Evolutionary conservation across 176 grass and related monocot species (phyloP), one percentile per base, ranked within the genome.

Genomic region (Oryza rufipogon): DNA sequence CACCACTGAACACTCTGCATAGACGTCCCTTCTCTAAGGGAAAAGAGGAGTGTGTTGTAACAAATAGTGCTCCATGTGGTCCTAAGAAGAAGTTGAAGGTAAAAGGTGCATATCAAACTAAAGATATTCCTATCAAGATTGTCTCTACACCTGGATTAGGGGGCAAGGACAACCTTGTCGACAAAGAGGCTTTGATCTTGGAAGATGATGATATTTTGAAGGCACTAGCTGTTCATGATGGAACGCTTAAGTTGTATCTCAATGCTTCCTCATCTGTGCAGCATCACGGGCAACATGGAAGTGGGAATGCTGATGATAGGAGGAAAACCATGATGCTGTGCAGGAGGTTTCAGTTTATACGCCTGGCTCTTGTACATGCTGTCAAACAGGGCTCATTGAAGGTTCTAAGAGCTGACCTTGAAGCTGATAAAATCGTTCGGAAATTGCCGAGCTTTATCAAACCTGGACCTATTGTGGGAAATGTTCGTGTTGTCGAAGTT

Each of bases 401-500:
- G 34, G 68, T 76, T 63, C n/a, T 46, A 9, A 88, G 93, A 70
- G 63, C 90, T 63, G 91, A 98, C 22, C 65, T 92, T 41, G 70
- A 47, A 75, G 93, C 96, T 74, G 73, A 68, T 70, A 69, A 71
- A 34, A 17, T 67, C 23, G 79, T 90, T 30, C 83, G 49, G 41
- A 39, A 47, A 65, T 88, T 90, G 25, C 66, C 49, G 3, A 87
- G 71, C 38, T 92, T 88, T 82, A 75, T 74, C 26, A 92, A 88
- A 47, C 61, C 71, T 11, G 76, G 64, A 15, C 74, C 87, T n/a
- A 73, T 88, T 38, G 61, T 93, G 41, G 96, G 96, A 70, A 44
- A 81, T 73, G 83, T 95, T 65, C 91, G 85, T 32, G 91, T 91
- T 73, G 83, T 93, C 60, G 87, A 98, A 93, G 80, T 98, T 33